Conservation (phyloP, 805 yeast genomes). For the Candida germanica region DNA sequence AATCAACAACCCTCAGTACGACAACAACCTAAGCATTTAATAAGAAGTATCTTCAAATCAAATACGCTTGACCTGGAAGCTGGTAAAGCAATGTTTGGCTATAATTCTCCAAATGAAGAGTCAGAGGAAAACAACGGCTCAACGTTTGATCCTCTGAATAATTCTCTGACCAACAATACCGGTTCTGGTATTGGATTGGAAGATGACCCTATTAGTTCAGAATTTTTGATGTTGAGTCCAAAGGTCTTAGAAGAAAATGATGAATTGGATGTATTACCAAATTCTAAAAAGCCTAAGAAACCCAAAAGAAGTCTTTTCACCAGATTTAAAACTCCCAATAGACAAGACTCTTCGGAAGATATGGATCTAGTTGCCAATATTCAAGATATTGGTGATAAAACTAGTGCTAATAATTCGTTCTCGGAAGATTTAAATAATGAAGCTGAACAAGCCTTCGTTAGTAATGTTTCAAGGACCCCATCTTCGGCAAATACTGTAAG, state of each 20-base stretch:
- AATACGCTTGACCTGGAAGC: slow-evolving; percentile 5
- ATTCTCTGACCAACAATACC: not conserved
- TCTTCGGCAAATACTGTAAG: slow-evolving; percentile 19
- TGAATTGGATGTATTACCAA: slow-evolving; percentile 11
- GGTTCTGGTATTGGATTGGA: not conserved
- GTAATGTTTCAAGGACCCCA: slow-evolving; percentile 20
- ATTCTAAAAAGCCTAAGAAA: slow-evolving; percentile 28
- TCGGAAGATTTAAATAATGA: slow-evolving; percentile 3
- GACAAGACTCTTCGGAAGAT: slow-evolving; percentile 13
- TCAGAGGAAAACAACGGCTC: not conserved
- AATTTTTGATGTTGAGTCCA: slow-evolving; percentile 16
- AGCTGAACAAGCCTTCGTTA: slow-evolving; percentile 2
- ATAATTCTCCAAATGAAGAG: not conserved
- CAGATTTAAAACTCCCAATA: slow-evolving; percentile 31
- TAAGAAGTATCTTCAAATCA: slow-evolving; percentile 30
- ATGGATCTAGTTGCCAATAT: not conserved
- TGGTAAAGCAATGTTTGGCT: not conserved
- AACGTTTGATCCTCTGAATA: not conserved
- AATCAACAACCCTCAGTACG: slow-evolving; percentile 13
- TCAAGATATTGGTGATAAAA: slow-evolving; percentile 10
- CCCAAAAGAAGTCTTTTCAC: slow-evolving; percentile 36
- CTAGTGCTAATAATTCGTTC: slow-evolving; percentile 11
- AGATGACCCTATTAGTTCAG: not conserved
- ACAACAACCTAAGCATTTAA: slow-evolving; percentile 29
- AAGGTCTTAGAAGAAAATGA: slow-evolving; percentile 21